These are phyloP conservation scores for Prunus padus DNA, from an alignment of 306 rosid species.

Conservation along the genomic window DNA sequence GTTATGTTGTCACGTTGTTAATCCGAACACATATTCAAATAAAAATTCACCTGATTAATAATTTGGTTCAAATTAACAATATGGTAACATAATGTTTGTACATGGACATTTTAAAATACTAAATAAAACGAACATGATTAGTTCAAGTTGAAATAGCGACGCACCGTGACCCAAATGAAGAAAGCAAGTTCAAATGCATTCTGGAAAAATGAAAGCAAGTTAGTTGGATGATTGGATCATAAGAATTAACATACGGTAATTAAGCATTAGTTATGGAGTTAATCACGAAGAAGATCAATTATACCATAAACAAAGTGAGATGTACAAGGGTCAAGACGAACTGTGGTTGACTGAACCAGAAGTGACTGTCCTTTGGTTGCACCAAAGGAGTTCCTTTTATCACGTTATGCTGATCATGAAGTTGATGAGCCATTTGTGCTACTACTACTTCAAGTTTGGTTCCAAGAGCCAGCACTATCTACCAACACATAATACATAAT, in stretches of 20 bases:
- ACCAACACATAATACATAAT: neutral
- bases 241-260: neutral
- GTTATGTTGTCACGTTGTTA: neutral
- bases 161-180: slow-evolving; percentile 65
- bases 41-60: neutral
- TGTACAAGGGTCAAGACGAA: slow-evolving; percentile 47
- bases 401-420: slow-evolving; percentile 28
- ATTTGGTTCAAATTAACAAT: neutral
- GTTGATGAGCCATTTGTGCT: slow-evolving; percentile 47
- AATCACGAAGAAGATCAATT: neutral
- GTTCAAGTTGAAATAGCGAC: neutral
- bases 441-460: slow-evolving; percentile 56
- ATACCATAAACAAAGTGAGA: slow-evolving; percentile 53
- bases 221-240: neutral
- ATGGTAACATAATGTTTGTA: neutral
- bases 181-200: slow-evolving; percentile 60
- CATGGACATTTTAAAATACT: neutral
- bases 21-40: neutral
- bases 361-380: slow-evolving; percentile 49
- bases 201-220: slow-evolving; percentile 23
- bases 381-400: slow-evolving; percentile 57
- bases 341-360: slow-evolving; percentile 57
- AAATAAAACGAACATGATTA: neutral
- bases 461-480: slow-evolving; percentile 52
- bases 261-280: neutral